Base-by-base conservation (phyloP, 1,139 yeast genomes). In the Lizanozyma gosingica region DNA sequence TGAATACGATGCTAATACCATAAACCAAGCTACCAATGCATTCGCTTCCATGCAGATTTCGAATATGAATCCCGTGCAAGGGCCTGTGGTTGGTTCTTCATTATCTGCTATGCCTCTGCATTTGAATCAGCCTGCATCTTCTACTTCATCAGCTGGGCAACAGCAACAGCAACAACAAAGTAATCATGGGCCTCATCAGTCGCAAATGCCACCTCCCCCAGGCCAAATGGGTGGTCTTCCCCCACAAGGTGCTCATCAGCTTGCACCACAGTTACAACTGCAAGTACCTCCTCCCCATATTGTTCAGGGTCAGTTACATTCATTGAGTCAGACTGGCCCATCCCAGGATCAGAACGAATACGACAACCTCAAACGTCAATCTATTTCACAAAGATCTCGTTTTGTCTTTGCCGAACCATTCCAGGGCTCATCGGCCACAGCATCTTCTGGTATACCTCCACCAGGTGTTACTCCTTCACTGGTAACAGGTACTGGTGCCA, bases 1-100 rank as follows among this genome's bases (percentile, higher is more conserved):
- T 38, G 84, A 80, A 44, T 64, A 68, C 42, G 69, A 71, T 43
- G 75, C 65, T 44, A 55, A 53, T 45, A 14, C 29, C 4, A 14
- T 14, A 4, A 16, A 14, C 11, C 35, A 48, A 49, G 16, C 17
- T 16, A 27, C 38, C 42, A 33, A 43, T 40, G 52, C 59, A 32
- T 61, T 62, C 41, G 53, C 56, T 37, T 54, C 57, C 37, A 56
- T 65, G 46, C 52, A 63, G 39, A 53, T 63, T 47, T 48, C 59
- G 18, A 56, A 48, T 38, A 51, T 63, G 18, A 60, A 63, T 54
- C 65, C 47, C 50, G n/a, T n/a, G n/a, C n/a, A n/a, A n/a, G n/a
- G n/a, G n/a, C n/a, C n/a, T n/a, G n/a, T n/a, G n/a, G n/a, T n/a
- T n/a, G 51, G 48, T 50, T 44, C 48, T 52, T 45, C 38, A 44